Evolutionary conservation across 495 filamentous ascomycete species (phyloP).

Genomic region (Aspergillus funiculosus): DNA sequence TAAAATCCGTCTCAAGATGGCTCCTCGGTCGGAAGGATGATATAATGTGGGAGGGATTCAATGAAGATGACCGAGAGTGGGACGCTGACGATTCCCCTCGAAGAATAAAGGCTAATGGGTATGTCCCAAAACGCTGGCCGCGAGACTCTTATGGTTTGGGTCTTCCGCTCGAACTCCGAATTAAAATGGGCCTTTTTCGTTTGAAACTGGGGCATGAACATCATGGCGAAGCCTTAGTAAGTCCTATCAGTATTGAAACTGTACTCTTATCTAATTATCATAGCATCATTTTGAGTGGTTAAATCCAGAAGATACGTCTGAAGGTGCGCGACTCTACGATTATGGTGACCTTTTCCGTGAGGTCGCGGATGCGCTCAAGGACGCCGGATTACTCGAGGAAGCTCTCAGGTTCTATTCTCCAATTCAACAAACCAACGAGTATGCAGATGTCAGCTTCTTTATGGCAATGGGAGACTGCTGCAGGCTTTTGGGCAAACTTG

Average conservation of each 20-base stretch:
- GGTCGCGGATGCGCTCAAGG: conserved; percentile 61
- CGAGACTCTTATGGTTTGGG: conserved; percentile 62
- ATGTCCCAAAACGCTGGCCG: conserved; percentile 49
- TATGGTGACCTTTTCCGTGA: conserved; percentile 74
- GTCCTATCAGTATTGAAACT: conserved; percentile 15
- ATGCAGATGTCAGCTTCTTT: conserved; percentile 56
- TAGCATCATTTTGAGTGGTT: conserved; percentile 57
- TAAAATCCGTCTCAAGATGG: conserved; percentile 74
- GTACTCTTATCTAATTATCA: conserved; percentile 3
- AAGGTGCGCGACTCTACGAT: conserved; percentile 48
- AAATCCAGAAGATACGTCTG: conserved; percentile 48
- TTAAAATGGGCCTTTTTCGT: conserved; percentile 78
- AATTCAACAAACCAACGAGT: conserved; percentile 52
- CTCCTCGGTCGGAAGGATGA: conserved; percentile 70
- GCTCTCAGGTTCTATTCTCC: conserved; percentile 72
- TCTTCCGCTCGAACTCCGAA: conserved; percentile 76
- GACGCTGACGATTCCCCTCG: conserved; percentile 68
- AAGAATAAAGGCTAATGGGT: conserved; percentile 51
- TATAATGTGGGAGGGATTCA: conserved; percentile 69
- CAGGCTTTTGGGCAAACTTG: conserved; percentile 51
- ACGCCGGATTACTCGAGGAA: conserved; percentile 48
- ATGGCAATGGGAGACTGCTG: conserved; percentile 72
- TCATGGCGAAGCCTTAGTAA: conserved; percentile 70
- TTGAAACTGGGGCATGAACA: conserved; percentile 55
- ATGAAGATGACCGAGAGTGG: conserved; percentile 87